Percentiles rank a stretch among this genome's conserved stretches.
phyloP scores from a whole-genome alignment of 192 early-diverging fungal species.

The Backusella luteola region DNA sequence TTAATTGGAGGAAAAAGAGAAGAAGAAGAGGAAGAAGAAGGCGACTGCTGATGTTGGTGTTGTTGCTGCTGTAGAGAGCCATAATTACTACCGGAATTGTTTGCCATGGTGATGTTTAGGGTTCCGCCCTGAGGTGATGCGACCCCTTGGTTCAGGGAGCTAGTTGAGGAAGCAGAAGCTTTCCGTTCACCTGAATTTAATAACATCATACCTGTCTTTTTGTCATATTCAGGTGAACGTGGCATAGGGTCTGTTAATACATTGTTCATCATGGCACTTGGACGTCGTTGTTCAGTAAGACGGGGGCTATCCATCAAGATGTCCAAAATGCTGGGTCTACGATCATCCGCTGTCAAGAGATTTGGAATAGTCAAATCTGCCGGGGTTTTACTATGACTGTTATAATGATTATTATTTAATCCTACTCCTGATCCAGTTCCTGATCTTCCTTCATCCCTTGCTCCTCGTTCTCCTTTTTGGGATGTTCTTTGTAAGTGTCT shows the following conservation, averaged over 20 bases:
- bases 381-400: background rate
- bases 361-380: background rate
- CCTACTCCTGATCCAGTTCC: background rate
- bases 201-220: background rate
- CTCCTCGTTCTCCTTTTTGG: background rate
- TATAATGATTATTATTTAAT: background rate
- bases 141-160: slow-evolving; percentile 2
- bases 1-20: background rate
- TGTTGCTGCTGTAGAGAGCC: background rate
- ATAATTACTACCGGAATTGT: slow-evolving; percentile 3
- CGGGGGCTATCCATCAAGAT: slow-evolving; percentile 24
- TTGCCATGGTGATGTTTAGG: background rate
- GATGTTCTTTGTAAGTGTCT: slow-evolving; percentile 3
- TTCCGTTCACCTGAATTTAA: slow-evolving; percentile 14
- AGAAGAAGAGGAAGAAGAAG: slow-evolving; percentile 19
- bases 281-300: slow-evolving; percentile 13
- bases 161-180: slow-evolving; percentile 11
- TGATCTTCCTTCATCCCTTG: background rate
- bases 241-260: background rate
- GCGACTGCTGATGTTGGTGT: background rate
- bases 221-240: slow-evolving; percentile 9
- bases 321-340: slow-evolving; percentile 27
- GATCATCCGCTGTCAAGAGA: background rate
- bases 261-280: slow-evolving; percentile 7
- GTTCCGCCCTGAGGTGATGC: slow-evolving; percentile 6